Evolutionary conservation across 2,329 filamentous ascomycete species (phyloP).

Genomic region (Cladobotryum protrusum): DNA sequence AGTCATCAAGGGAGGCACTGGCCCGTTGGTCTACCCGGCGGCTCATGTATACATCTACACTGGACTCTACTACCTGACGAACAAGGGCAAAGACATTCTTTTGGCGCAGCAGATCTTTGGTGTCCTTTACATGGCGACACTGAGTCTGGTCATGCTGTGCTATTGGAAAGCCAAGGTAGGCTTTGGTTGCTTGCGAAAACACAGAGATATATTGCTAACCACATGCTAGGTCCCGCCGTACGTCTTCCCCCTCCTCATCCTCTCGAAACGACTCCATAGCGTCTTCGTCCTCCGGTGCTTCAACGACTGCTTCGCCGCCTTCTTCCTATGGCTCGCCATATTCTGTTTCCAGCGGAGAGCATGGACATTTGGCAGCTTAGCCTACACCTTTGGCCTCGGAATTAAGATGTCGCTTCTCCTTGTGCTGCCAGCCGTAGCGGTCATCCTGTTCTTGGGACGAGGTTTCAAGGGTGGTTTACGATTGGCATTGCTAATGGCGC

Average conservation of each 20-base stretch:
- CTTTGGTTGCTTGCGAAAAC: neutral
- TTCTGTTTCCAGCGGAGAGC: slow-evolving; percentile 66
- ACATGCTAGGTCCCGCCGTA: slow-evolving; percentile 67
- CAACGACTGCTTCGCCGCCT: slow-evolving; percentile 86
- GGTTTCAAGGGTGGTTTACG: slow-evolving; percentile 61
- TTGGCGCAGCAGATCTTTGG: slow-evolving; percentile 82
- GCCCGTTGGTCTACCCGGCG: slow-evolving; percentile 90
- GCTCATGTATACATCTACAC: slow-evolving; percentile 91
- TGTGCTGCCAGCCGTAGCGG: slow-evolving; percentile 70
- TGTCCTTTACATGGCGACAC: slow-evolving; percentile 66
- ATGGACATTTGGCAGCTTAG: slow-evolving; percentile 67
- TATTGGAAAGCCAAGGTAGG: slow-evolving; percentile 67
- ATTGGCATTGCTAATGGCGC: slow-evolving; percentile 64
- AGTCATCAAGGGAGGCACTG: slow-evolving; percentile 78
- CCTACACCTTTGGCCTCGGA: slow-evolving; percentile 75
- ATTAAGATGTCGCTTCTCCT: slow-evolving; percentile 92
- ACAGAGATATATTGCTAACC: neutral
- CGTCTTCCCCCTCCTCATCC: slow-evolving; percentile 73
- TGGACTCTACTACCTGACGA: slow-evolving; percentile 69
- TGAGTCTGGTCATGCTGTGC: slow-evolving; percentile 73
- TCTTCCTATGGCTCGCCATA: slow-evolving; percentile 79
- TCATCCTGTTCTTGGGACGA: slow-evolving; percentile 67
- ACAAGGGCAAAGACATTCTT: slow-evolving; percentile 67
- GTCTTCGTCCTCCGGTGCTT: slow-evolving; percentile 90
- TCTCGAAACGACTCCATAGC: slow-evolving; percentile 90